Base-by-base conservation (phyloP, 2,329 filamentous ascomycete genomes). In the Penicillium verrucosum region DNA sequence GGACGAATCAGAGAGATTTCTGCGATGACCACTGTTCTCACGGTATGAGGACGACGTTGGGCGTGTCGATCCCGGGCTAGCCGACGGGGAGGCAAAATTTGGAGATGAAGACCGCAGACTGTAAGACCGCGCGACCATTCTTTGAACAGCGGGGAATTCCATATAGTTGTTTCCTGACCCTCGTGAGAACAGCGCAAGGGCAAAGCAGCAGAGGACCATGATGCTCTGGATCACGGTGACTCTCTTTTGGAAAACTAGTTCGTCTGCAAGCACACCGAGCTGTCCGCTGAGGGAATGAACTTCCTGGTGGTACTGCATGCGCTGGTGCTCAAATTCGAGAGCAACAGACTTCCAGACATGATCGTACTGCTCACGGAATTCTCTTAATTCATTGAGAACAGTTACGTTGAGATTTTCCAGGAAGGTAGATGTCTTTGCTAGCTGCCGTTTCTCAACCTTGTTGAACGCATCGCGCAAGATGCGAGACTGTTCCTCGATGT, bases 271-370 rank as follows among this genome's bases (percentile, higher is more conserved):
- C 32, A 97, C 81, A 56, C 89, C 92, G 40, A 99, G 83, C 25
- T 94, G 85, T 9, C 86, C 79, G 66, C 87, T 90, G 51, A 97
- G 81, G 3, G 92, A 92, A 41, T 92, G 81, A 58, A 96, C 88
- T 70, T 97, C 92, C 54, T 86, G 83, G 68, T 92, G 86, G 16
- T 90, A 90, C 64, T 91, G 87, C 69, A 96, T 89, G 41, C 91
- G 87, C 72, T 97, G 93, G 41, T 86, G 87, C 71, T 97, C 92
- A 14, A 97, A 84, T 30, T 95, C 92, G 54, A 96, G 87, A 23
- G 97, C 88, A 11, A 95, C 97, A 21, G 89, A 93, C 74, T 96
- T 92, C 92, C 93, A 97, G 12, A 97, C 86, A 69, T 97, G 90
- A 70, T 97, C 93, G 73, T 97, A 97, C 71, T 97, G 89, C 57